Percentiles rank a stretch among this genome's conserved stretches.
Conservation (phyloP, 2,329 filamentous ascomycete species). For the Alternaria brassicae region DNA sequence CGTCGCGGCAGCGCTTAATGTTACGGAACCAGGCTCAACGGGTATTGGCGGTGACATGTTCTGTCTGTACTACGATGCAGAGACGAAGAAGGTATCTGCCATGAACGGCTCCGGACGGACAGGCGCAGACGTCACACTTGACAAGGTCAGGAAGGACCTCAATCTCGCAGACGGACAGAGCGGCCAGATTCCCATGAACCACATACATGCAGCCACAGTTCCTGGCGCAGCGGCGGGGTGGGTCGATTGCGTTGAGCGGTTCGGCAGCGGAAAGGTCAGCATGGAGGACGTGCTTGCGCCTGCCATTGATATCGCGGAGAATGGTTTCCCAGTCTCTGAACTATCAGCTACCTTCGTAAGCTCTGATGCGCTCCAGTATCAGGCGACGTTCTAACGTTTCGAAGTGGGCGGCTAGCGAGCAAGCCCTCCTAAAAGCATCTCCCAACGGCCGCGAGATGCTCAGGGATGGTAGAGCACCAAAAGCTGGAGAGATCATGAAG, state of each 20-base stretch:
- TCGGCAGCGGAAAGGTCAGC: constrained; percentile 84
- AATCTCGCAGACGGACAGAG: constrained; percentile 65
- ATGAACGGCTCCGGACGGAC: constrained; percentile 94
- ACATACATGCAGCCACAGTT: constrained; percentile 82
- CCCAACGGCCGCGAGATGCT: constrained; percentile 89
- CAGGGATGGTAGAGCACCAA: constrained; percentile 78
- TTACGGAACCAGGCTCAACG: constrained; percentile 91
- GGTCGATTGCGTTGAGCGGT: constrained; percentile 85
- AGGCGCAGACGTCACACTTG: constrained; percentile 71
- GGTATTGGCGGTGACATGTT: constrained; percentile 99
- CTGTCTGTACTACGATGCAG: constrained; percentile 87
- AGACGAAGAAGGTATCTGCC: constrained; percentile 79
- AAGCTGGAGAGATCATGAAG: constrained; percentile 85
- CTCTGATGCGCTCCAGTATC: constrained; percentile 15
- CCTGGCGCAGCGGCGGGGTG: constrained; percentile 93
- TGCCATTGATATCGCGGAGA: constrained; percentile 83
- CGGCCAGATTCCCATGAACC: constrained; percentile 73
- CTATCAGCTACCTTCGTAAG: constrained; percentile 72
- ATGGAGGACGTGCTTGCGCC: constrained; percentile 80
- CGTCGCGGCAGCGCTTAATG: constrained; percentile 88
- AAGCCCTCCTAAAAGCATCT: constrained; percentile 72
- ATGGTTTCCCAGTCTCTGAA: constrained; percentile 89
- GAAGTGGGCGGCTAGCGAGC: constrained; percentile 76
- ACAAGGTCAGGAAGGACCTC: constrained; percentile 73
- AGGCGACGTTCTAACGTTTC: constrained; percentile 9